Evolutionary conservation across 2,329 filamentous ascomycete genomes (phyloP).

Genomic region (Periconia sp.): DNA sequence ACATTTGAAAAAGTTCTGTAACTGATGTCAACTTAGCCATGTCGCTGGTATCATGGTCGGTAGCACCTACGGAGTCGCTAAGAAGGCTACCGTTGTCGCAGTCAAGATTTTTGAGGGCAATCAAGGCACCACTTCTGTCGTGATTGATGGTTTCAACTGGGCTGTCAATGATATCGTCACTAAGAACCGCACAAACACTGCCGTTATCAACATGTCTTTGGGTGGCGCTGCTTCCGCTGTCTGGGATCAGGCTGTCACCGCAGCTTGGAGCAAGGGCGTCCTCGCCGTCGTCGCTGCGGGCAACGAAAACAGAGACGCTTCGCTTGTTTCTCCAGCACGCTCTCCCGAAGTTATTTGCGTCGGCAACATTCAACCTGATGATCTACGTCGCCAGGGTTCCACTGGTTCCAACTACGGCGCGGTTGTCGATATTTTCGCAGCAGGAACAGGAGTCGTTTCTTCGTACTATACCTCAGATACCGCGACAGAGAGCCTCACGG

Average conservation of each 20-base stretch:
- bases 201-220: constrained; percentile 48
- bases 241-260: constrained; percentile 42
- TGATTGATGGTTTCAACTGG: constrained; percentile 41
- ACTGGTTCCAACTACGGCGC: constrained; percentile 45
- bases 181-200: constrained; percentile 31
- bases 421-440: constrained; percentile 47
- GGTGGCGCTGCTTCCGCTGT: constrained; percentile 33
- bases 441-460: constrained; percentile 49
- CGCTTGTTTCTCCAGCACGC: constrained; percentile 36
- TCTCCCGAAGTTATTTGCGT: constrained; percentile 45
- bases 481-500: constrained; percentile 54
- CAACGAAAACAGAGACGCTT: constrained; percentile 37
- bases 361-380: constrained; percentile 37
- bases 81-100: constrained; percentile 40
- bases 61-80: constrained; percentile 39
- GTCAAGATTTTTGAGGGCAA: constrained; percentile 43
- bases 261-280: constrained; percentile 38
- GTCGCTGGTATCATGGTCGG: constrained; percentile 40
- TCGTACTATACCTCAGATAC: constrained; percentile 55
- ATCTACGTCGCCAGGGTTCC: constrained; percentile 22
- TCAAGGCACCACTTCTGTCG: constrained; percentile 23
- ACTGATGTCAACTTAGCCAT: constrained; percentile 20
- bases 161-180: constrained; percentile 41
- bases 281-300: constrained; percentile 44
- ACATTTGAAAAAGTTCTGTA: neutral